Percentiles rank a stretch among this genome's conserved stretches.
Evolutionary conservation across 1,284 basidiomycete genomes (phyloP).

Genomic region (Austropuccinia psidii): DNA sequence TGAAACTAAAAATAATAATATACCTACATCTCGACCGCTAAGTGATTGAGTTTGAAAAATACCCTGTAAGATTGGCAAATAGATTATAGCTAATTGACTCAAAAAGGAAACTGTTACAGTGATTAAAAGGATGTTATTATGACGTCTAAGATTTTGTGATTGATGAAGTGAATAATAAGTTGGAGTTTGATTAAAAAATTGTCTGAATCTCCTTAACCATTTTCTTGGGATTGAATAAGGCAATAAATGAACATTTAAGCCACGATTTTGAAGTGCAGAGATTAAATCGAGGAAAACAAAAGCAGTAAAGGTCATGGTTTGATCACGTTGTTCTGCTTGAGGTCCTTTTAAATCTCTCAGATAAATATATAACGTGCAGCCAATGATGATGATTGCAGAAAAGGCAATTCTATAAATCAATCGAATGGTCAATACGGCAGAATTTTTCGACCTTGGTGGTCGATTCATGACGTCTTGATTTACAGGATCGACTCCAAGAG

Average conservation of each 20-base stretch:
- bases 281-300: conserved; percentile 96
- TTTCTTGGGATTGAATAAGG: conserved; percentile 28
- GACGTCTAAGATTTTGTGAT: conserved; percentile 53
- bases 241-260: conserved; percentile 54
- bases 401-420: conserved; percentile 75
- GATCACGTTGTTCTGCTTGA: conserved; percentile 70
- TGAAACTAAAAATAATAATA: conserved; percentile 64
- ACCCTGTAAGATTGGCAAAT: conserved; percentile 79
- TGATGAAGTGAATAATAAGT: conserved; percentile 40
- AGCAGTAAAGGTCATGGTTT: conserved; percentile 94
- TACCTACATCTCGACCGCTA: conserved; percentile 59
- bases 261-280: conserved; percentile 87
- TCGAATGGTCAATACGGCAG: conserved; percentile 68
- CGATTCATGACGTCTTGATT: conserved; percentile 79
- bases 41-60: conserved; percentile 90
- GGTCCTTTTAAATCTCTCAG: conserved; percentile 66
- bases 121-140: conserved; percentile 79
- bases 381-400: conserved; percentile 79
- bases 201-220: background rate
- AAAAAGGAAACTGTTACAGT: conserved; percentile 78
- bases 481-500: conserved; percentile 90
- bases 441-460: conserved; percentile 80
- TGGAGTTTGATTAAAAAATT: background rate
- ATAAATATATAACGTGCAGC: conserved; percentile 82
- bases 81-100: conserved; percentile 75